These are phyloP conservation scores for Diophrys sp. DNA, from an alignment of 73 alveolate species.

Conservation along the genomic window DNA sequence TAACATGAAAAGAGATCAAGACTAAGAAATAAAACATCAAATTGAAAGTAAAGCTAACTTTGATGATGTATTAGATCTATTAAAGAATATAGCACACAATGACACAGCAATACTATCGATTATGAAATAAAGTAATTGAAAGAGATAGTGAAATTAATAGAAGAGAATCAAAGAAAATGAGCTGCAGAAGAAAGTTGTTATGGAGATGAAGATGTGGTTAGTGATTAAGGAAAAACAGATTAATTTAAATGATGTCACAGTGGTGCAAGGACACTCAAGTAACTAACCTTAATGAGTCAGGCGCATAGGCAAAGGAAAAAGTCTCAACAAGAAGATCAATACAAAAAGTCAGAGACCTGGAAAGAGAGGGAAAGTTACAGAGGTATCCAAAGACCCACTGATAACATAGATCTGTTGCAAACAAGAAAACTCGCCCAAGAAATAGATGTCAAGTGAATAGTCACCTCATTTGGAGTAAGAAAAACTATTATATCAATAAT, in stretches of 20 bases:
- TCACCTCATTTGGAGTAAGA: too few species aligned
- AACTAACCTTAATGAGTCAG: background rate
- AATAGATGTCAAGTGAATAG: too few species aligned
- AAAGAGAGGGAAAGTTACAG: too few species aligned
- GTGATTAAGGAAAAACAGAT: background rate
- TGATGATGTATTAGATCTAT: background rate
- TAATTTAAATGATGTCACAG: background rate
- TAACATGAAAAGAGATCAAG: background rate
- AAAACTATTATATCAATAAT: too few species aligned
- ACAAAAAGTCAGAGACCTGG: too few species aligned
- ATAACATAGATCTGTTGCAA: too few species aligned
- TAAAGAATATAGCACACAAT: background rate
- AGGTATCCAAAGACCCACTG: too few species aligned
- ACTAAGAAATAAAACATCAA: background rate
- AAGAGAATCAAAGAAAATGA: background rate
- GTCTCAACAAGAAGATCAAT: too few species aligned
- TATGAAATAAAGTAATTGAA: background rate
- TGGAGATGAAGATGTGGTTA: background rate
- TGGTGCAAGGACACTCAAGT: background rate
- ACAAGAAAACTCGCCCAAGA: too few species aligned
- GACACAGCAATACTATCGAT: background rate
- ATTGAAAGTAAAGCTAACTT: background rate
- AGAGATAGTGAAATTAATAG: background rate
- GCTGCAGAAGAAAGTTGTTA: background rate
- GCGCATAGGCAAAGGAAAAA: too few species aligned